Evolutionary conservation across 768 basidiomycete genomes (phyloP), one percentile per base, ranked within the genome.

Genomic region (Agaricus blazei): DNA sequence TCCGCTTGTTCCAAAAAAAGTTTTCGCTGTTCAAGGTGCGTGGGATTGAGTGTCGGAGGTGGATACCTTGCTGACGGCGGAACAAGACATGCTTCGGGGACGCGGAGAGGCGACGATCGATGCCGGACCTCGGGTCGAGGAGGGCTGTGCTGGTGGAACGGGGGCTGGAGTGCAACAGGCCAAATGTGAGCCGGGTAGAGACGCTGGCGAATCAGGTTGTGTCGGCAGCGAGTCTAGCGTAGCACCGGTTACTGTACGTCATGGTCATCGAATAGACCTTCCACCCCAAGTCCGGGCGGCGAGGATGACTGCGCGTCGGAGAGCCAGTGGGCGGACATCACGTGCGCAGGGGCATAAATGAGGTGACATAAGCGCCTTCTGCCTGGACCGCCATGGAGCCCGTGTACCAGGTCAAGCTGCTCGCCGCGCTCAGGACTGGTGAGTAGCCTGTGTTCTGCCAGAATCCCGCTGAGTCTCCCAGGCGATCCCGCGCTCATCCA

Each of bases 401-500:
- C 29, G 63, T 86, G 11, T 82, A 82, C 60, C 84, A 86, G 65
- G 83, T 87, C 51, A 85, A 82, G 63, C 68, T 87, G 6, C 69
- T 87, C 9, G 75, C 81, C 3, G 85, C 85, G 11, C 73, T 87
- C 27, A 76, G 84, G 11, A 82, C 73, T 61, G 85, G 84, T 82
- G 52, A 51, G 78, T 62, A 37, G 31, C n/a, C n/a, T 38, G 4
- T 38, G 37, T 31, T 48, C 19, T 48, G 23, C 9, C 9, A 31
- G 31, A 31, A 31, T 31, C 26, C 42, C 6, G 11, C 12, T 60
- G 2, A 28, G 11, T 41, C 12, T 23, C 29, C 23, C 52, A 90
- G 90, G 90, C 29, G 88, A 93, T 60, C 85, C 88, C 0, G 79
- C 87, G 5, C 73, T 80, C 11, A 88, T 93, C n/a, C 88, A 89